Evolutionary conservation across 2,329 filamentous ascomycete species (phyloP).

Genomic region (Ustulina deusta): DNA sequence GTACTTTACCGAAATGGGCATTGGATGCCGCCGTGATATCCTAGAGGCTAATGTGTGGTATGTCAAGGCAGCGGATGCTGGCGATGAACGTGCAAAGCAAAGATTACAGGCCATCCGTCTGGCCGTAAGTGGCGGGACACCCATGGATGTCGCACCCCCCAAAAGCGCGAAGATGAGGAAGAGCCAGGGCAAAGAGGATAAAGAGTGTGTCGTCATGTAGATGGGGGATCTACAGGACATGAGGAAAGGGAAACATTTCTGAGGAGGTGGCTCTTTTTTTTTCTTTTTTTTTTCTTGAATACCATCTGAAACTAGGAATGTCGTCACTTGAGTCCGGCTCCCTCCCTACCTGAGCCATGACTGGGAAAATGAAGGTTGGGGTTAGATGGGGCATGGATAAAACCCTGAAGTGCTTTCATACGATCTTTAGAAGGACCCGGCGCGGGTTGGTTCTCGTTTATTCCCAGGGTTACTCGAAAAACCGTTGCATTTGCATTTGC

Average conservation of each 20-base stretch:
- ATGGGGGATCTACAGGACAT: conserved; percentile 27
- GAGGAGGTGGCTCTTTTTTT: not conserved
- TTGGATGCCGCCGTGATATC: conserved; percentile 93
- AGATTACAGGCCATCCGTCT: conserved; percentile 87
- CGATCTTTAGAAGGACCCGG: conserved; percentile 30
- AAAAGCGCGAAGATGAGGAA: conserved; percentile 65
- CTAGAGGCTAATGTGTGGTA: conserved; percentile 99
- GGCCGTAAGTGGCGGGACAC: conserved; percentile 72
- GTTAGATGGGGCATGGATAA: conserved; percentile 31
- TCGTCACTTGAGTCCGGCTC: conserved; percentile 11
- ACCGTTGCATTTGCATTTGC: conserved; percentile 32
- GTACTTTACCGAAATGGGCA: conserved; percentile 99
- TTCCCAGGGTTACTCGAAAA: conserved; percentile 31
- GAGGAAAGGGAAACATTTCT: conserved; percentile 10
- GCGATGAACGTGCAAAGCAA: conserved; percentile 89
- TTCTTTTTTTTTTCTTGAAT: conserved; percentile 30
- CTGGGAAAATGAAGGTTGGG: conserved; percentile 24
- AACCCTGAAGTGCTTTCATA: conserved; percentile 23
- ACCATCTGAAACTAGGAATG: conserved; percentile 22
- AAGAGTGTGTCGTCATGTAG: conserved; percentile 71
- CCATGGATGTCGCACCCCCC: conserved; percentile 68
- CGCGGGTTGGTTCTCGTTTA: conserved; percentile 28
- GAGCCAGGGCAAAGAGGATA: conserved; percentile 56
- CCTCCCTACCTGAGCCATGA: conserved; percentile 1
- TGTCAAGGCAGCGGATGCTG: conserved; percentile 91